Evolutionary conservation across 176 grass and related monocot species (phyloP).

Genomic region (Oryza meridionalis): DNA sequence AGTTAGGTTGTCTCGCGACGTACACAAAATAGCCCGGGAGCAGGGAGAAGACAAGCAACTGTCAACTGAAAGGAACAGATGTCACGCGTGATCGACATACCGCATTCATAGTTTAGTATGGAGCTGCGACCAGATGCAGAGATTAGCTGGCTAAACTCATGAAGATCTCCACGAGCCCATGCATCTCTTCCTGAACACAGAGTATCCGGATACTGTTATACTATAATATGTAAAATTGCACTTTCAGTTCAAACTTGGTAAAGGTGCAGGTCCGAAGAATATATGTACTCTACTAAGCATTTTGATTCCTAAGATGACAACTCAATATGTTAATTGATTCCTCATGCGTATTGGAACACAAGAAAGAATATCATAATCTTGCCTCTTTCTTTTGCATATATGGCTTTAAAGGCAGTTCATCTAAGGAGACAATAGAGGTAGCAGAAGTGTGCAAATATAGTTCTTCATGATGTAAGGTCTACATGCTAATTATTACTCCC

Average conservation of each 20-base stretch:
- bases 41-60: neutral
- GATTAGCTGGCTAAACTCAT: conserved; percentile 74
- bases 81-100: conserved; percentile 40
- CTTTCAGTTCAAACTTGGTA: neutral
- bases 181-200: conserved; percentile 59
- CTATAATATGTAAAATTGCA: neutral
- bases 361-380: neutral
- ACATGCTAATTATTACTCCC: neutral
- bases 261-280: neutral
- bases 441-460: neutral
- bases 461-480: neutral
- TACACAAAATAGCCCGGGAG: neutral
- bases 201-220: conserved; percentile 21
- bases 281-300: neutral
- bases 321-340: neutral
- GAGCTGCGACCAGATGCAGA: conserved; percentile 86
- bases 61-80: conserved; percentile 5
- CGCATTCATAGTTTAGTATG: conserved; percentile 92
- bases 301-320: neutral
- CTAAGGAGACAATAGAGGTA: neutral
- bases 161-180: conserved; percentile 78
- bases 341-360: neutral
- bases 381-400: neutral
- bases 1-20: neutral
- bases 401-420: neutral